Percentiles rank a stretch among this genome's conserved stretches.
Evolutionary conservation across 192 early-diverging fungal species (phyloP).

Genomic region (Jimgerdemannia lactiflua): DNA sequence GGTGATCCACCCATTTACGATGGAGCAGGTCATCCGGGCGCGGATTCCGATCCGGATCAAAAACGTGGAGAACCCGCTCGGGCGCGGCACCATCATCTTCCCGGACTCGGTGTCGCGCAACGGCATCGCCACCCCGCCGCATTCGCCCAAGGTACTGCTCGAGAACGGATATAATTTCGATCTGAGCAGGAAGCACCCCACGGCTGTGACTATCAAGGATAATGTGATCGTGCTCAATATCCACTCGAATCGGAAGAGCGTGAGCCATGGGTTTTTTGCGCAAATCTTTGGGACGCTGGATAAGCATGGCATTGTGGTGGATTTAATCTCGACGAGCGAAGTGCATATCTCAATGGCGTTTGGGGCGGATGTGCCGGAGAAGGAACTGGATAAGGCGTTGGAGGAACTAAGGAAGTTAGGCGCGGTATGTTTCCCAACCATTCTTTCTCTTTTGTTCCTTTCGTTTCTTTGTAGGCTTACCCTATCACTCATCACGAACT

Average conservation of each 20-base stretch:
- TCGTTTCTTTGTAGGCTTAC: no score
- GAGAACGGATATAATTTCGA: slow-evolving; percentile 68
- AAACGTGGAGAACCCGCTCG: slow-evolving; percentile 94
- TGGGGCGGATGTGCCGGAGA: slow-evolving; percentile 54
- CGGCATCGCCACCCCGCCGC: slow-evolving; percentile 12
- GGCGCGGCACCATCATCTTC: slow-evolving; percentile 90
- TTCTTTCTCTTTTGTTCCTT: neutral
- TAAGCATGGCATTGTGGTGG: slow-evolving; percentile 88
- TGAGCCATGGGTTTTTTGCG: slow-evolving; percentile 97
- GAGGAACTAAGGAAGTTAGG: slow-evolving; percentile 77
- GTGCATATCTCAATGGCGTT: slow-evolving; percentile 92
- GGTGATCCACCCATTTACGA: slow-evolving; percentile 99
- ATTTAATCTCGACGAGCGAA: slow-evolving; percentile 91
- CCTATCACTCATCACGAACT: no score
- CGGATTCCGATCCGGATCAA: slow-evolving; percentile 98
- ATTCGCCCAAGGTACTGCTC: slow-evolving; percentile 46
- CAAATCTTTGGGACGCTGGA: slow-evolving; percentile 92
- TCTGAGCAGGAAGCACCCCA: slow-evolving; percentile 78
- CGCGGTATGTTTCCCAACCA: slow-evolving; percentile 40
- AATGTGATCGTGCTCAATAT: slow-evolving; percentile 94
- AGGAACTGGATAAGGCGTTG: slow-evolving; percentile 78
- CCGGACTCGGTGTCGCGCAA: slow-evolving; percentile 69
- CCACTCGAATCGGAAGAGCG: slow-evolving; percentile 94
- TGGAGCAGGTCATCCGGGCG: slow-evolving; percentile 98
- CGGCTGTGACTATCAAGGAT: slow-evolving; percentile 99